Percentiles rank a stretch among this genome's conserved stretches.
phyloP scores from a whole-genome alignment of 2,329 filamentous ascomycete genomes.

The Ceratocystis huliohia region DNA sequence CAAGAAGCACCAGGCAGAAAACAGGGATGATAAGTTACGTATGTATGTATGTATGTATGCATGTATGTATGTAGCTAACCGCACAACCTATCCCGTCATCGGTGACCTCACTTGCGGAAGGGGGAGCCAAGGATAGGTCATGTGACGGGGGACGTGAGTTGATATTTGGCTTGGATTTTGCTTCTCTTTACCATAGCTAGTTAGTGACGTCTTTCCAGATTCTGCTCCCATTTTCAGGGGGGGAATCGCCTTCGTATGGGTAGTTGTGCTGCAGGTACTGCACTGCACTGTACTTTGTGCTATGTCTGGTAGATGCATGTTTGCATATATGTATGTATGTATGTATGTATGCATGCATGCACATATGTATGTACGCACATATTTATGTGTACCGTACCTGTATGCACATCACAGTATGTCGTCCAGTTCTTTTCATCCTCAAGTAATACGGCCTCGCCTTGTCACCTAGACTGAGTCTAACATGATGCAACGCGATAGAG shows the following conservation, averaged over 20 bases:
- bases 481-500: no score
- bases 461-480: no score
- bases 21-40: background rate
- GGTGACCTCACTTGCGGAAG: background rate
- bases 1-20: background rate
- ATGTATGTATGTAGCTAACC: background rate
- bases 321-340: background rate
- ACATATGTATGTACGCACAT: background rate
- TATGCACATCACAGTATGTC: background rate
- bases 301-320: background rate
- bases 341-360: background rate
- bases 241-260: background rate
- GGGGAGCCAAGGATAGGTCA: background rate
- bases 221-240: background rate
- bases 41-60: background rate
- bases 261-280: background rate
- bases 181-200: background rate
- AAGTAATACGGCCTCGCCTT: no score
- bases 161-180: background rate
- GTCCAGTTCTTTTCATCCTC: no score
- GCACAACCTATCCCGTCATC: background rate
- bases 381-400: background rate
- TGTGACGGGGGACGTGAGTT: background rate
- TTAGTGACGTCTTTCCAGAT: background rate
- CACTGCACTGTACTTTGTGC: background rate